Conservation (phyloP, 176 grass and related monocot species). For the Typha latifolia region DNA sequence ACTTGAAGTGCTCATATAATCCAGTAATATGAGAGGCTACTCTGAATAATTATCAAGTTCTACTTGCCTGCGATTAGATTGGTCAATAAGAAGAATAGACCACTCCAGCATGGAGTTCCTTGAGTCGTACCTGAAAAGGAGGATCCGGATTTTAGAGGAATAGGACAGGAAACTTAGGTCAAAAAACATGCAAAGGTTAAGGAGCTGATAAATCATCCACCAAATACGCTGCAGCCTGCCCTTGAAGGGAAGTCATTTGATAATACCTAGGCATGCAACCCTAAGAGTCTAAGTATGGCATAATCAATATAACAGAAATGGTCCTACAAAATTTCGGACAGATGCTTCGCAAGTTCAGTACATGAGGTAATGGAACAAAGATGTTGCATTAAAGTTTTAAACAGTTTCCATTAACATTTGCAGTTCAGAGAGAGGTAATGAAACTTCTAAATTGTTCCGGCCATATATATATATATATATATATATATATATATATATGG, state of each 20-base stretch:
- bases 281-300: neutral
- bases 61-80: slow-evolving; percentile 69
- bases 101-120: slow-evolving; percentile 71
- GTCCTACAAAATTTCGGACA: neutral
- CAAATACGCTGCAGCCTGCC: too few species aligned
- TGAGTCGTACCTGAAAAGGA: slow-evolving; percentile 55
- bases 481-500: too few species aligned
- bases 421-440: neutral
- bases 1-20: neutral
- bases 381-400: neutral
- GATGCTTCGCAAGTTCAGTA: neutral
- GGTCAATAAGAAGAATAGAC: slow-evolving; percentile 79
- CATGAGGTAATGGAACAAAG: neutral
- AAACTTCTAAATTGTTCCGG: too few species aligned
- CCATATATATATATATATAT: too few species aligned
- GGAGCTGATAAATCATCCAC: neutral
- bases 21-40: neutral
- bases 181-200: slow-evolving; percentile 15
- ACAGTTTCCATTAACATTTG: neutral
- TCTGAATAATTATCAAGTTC: neutral
- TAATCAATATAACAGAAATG: neutral
- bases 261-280: neutral
- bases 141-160: too few species aligned
- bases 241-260: neutral
- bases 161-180: too few species aligned